Conservation (phyloP, 768 basidiomycete species). For the Russula sp. region DNA sequence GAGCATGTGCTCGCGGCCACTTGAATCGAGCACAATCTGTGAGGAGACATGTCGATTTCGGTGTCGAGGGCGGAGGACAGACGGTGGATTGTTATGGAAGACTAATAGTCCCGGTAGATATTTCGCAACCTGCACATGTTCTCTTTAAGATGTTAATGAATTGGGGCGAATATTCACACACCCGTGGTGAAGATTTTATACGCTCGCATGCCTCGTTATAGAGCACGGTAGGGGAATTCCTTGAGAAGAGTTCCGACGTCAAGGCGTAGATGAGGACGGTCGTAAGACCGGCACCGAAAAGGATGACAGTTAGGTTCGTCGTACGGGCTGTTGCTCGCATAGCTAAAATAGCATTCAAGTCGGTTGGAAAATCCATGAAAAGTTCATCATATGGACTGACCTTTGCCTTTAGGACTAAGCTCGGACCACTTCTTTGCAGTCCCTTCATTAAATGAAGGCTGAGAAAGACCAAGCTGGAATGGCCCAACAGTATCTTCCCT, state of each 20-base stretch:
- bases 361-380: not conserved
- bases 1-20: constrained; percentile 79
- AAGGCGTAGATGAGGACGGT: constrained; percentile 73
- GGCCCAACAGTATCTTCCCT: constrained; percentile 68
- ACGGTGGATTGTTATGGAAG: constrained; percentile 83
- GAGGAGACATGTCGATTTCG: constrained; percentile 80
- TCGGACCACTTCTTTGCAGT: constrained; percentile 77
- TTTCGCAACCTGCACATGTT: constrained; percentile 53
- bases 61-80: constrained; percentile 71
- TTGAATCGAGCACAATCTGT: constrained; percentile 66
- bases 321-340: constrained; percentile 53
- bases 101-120: constrained; percentile 64
- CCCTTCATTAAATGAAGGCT: constrained; percentile 51
- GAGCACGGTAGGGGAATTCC: constrained; percentile 80
- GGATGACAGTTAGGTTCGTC: constrained; percentile 51
- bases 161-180: constrained; percentile 33
- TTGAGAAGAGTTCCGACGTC: constrained; percentile 82
- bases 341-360: constrained; percentile 37
- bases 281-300: constrained; percentile 80
- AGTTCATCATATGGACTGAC: constrained; percentile 37
- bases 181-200: constrained; percentile 47
- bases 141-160: not conserved
- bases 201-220: constrained; percentile 59
- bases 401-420: constrained; percentile 71
- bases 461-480: constrained; percentile 69